phyloP scores from a whole-genome alignment of 805 yeast species.

The Vanderwaltozyma polyspora region DNA sequence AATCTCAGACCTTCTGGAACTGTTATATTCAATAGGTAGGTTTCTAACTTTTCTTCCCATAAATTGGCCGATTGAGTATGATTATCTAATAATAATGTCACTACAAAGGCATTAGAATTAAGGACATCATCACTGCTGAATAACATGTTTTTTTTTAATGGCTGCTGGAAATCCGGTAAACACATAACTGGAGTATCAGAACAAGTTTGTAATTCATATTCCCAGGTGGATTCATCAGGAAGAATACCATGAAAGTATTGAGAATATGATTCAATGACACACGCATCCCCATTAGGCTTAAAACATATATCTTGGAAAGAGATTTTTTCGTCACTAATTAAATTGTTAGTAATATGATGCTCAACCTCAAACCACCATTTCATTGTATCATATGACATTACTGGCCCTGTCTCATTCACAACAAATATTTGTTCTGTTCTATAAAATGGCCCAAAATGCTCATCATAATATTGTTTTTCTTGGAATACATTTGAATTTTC shows the following conservation, averaged over 20 bases:
- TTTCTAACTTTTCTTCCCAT: constrained; percentile 69
- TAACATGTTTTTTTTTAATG: constrained; percentile 58
- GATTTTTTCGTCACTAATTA: constrained; percentile 21
- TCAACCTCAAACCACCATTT: constrained; percentile 90
- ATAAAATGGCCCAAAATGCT: constrained; percentile 83
- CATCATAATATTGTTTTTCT: constrained; percentile 62
- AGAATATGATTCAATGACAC: constrained; percentile 80
- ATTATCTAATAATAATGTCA: constrained; percentile 61
- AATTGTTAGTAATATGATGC: constrained; percentile 32
- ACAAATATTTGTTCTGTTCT: constrained; percentile 77
- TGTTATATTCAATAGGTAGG: constrained; percentile 40
- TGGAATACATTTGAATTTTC: constrained; percentile 56
- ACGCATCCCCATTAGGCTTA: constrained; percentile 65
- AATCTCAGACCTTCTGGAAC: constrained; percentile 49
- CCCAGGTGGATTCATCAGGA: constrained; percentile 40
- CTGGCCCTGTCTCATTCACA: constrained; percentile 55
- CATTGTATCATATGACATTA: constrained; percentile 57
- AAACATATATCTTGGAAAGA: constrained; percentile 62
- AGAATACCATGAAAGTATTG: constrained; percentile 73
- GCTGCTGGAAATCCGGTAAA: constrained; percentile 84
- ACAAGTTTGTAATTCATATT: constrained; percentile 42
- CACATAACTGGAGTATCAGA: constrained; percentile 79
- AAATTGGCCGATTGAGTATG: constrained; percentile 32
- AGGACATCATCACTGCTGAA: constrained; percentile 54
- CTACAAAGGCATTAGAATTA: constrained; percentile 59